phyloP scores from a whole-genome alignment of 73 alveolate genomes.

The Paramecium octaurelia region DNA sequence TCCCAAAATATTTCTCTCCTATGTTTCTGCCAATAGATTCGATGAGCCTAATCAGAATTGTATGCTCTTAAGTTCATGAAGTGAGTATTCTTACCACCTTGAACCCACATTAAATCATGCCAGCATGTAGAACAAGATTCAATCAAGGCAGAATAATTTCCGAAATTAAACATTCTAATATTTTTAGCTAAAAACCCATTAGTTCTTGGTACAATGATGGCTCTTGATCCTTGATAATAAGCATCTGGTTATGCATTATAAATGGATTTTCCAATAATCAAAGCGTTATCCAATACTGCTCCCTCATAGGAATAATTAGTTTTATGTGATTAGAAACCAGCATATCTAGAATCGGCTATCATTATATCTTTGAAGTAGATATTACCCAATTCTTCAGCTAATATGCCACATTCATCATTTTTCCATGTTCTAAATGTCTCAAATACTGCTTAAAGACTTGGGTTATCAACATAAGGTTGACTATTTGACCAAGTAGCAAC shows the following conservation, averaged over 20 bases:
- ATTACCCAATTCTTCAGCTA: conserved; percentile 72
- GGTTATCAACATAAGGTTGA: conserved; percentile 33
- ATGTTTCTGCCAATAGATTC: conserved; percentile 26
- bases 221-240: conserved; percentile 9
- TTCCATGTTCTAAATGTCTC: conserved; percentile 57
- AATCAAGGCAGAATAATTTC: neutral
- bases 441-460: conserved; percentile 51
- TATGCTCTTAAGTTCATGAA: neutral
- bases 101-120: conserved; percentile 48
- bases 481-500: neutral
- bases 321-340: conserved; percentile 65
- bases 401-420: conserved; percentile 67
- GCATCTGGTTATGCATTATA: conserved; percentile 16
- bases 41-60: neutral
- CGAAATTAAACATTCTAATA: conserved; percentile 56
- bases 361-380: conserved; percentile 57
- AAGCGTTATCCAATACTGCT: conserved; percentile 47
- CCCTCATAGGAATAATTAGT: conserved; percentile 49
- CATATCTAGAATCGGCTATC: conserved; percentile 60
- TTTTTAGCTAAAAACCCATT: conserved; percentile 64
- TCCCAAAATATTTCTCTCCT: conserved; percentile 62
- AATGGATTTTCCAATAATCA: conserved; percentile 70
- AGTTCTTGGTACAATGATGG: conserved; percentile 66
- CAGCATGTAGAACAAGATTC: conserved; percentile 72
- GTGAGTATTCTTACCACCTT: conserved; percentile 44